Evolutionary conservation across 2,329 filamentous ascomycete genomes (phyloP).

Genomic region (Hortaea sp.): DNA sequence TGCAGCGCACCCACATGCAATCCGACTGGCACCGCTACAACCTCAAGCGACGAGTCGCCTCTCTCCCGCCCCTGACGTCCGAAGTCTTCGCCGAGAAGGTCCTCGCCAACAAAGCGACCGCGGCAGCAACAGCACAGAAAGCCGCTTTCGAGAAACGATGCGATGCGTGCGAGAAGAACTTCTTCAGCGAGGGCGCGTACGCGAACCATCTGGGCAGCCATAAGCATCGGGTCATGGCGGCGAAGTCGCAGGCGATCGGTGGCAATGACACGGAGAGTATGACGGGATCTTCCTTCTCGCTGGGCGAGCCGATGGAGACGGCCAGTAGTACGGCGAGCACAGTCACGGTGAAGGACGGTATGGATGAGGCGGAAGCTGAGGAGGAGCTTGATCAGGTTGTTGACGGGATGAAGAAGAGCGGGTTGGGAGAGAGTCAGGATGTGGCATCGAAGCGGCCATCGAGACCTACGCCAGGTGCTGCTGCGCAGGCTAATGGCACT

Average conservation of each 20-base stretch:
- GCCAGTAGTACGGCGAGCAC: slow-evolving; percentile 37
- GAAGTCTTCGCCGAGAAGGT: slow-evolving; percentile 96
- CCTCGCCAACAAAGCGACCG: slow-evolving; percentile 74
- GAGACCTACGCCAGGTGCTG: background rate
- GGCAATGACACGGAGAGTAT: slow-evolving; percentile 49
- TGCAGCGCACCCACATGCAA: slow-evolving; percentile 93
- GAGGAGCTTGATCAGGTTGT: slow-evolving; percentile 54
- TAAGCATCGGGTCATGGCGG: slow-evolving; percentile 69
- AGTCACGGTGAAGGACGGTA: slow-evolving; percentile 17
- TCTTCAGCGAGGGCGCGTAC: slow-evolving; percentile 93
- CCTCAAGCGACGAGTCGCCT: slow-evolving; percentile 85
- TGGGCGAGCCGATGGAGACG: slow-evolving; percentile 65
- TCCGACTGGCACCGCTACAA: slow-evolving; percentile 85
- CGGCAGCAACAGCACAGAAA: slow-evolving; percentile 74
- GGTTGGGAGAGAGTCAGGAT: slow-evolving; percentile 27
- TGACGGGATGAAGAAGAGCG: slow-evolving; percentile 63
- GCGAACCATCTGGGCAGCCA: slow-evolving; percentile 84
- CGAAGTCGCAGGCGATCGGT: slow-evolving; percentile 34
- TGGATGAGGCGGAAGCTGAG: slow-evolving; percentile 53
- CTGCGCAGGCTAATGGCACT: slow-evolving; percentile 10
- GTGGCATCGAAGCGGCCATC: slow-evolving; percentile 25
- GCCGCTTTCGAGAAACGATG: slow-evolving; percentile 82
- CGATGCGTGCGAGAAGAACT: slow-evolving; percentile 76
- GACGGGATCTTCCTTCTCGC: slow-evolving; percentile 81
- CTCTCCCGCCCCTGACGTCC: slow-evolving; percentile 79